Conservation (phyloP, 139 green algal species). For the Tetradesmus lagerheimii region DNA sequence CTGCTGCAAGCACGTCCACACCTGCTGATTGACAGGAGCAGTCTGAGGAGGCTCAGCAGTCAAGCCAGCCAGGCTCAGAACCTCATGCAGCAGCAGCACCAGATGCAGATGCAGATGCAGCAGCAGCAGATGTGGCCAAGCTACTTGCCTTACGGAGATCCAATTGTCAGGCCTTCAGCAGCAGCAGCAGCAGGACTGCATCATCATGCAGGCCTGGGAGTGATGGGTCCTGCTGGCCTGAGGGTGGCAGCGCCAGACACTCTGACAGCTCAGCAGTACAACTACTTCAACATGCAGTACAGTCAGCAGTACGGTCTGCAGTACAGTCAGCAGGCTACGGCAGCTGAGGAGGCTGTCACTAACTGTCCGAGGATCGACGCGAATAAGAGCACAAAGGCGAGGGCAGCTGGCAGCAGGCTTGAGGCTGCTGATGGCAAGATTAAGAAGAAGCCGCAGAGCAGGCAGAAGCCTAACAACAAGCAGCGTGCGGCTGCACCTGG, state of each 20-base stretch:
- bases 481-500: not conserved
- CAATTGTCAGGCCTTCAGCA: not conserved
- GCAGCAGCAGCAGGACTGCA: not conserved
- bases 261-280: not conserved
- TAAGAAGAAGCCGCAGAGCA: not conserved
- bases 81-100: conserved; percentile 8
- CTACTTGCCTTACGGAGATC: not conserved
- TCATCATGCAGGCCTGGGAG: not conserved
- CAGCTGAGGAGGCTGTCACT: not conserved
- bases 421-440: not conserved
- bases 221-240: not conserved
- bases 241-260: not conserved
- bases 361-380: not conserved
- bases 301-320: not conserved
- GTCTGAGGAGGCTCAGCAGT: not conserved
- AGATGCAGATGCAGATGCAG: conserved; percentile 4
- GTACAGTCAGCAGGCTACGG: not conserved
- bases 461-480: conserved; percentile 33
- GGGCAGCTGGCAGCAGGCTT: not conserved
- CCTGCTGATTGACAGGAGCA: not conserved
- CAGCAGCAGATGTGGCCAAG: not conserved
- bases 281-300: not conserved
- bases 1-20: not conserved
- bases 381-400: not conserved
- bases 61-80: not conserved